Evolutionary conservation across 169 alveolate species (phyloP).

Genomic region (Eimeria sp.): DNA sequence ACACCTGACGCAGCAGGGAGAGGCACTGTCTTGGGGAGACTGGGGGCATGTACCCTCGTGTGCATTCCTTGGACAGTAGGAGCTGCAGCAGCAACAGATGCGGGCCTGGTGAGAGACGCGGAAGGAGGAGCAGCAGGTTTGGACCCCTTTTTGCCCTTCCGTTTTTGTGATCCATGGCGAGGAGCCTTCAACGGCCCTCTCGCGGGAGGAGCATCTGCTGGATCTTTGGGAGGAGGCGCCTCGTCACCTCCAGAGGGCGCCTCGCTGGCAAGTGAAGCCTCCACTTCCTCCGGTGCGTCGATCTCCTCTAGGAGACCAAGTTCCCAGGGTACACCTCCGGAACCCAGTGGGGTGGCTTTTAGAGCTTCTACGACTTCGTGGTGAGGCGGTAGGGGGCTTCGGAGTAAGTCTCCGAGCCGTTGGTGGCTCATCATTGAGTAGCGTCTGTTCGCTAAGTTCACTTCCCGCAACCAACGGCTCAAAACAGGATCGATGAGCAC

Average conservation of each 20-base stretch:
- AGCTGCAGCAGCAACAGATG: not conserved
- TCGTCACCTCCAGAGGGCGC: too few relatives aligned
- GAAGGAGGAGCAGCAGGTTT: not conserved
- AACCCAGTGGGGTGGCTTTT: not conserved
- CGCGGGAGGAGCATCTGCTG: not conserved
- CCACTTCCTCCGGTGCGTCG: not conserved
- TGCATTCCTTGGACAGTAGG: not conserved
- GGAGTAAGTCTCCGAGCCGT: not conserved
- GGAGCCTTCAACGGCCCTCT: not conserved
- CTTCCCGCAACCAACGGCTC: not conserved
- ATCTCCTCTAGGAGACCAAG: not conserved
- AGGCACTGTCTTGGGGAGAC: not conserved
- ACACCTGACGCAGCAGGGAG: too few relatives aligned
- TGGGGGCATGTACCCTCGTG: not conserved
- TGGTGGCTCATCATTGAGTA: not conserved
- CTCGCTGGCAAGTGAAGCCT: not conserved
- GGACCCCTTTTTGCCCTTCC: too few relatives aligned
- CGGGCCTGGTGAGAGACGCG: not conserved
- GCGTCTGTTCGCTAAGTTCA: not conserved
- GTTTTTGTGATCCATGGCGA: not conserved
- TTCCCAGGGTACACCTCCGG: not conserved
- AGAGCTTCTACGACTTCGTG: not conserved
- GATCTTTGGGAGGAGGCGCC: not conserved
- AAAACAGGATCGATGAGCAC: not conserved
- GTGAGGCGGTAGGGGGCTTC: not conserved